Conservation (phyloP, 179 eudicot species). For the Beta lomatogona region DNA sequence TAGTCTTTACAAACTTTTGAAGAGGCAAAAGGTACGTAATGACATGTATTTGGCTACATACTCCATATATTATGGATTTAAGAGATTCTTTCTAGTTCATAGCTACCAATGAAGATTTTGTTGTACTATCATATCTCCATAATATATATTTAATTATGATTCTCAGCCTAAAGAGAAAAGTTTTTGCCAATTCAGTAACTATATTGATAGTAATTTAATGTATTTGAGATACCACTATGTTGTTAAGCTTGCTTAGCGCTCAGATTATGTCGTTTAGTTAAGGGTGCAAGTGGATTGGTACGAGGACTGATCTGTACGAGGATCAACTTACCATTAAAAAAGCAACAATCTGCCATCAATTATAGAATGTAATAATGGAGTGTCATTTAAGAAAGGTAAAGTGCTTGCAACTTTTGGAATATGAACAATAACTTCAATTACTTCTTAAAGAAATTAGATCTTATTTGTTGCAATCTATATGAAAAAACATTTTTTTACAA, state of each 20-base stretch:
- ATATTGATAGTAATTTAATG: neutral
- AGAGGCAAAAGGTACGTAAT: neutral
- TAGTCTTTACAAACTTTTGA: neutral
- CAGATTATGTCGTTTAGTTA: conserved; percentile 11
- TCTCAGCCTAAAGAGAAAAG: neutral
- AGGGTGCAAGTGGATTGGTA: neutral
- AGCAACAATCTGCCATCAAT: neutral
- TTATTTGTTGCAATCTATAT: too few species aligned
- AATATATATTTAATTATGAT: neutral
- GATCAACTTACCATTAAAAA: neutral
- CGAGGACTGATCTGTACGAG: conserved; percentile 15
- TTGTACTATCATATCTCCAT: conserved; percentile 18
- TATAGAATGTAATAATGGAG: neutral
- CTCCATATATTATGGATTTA: neutral
- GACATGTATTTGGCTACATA: neutral
- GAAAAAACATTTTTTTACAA: too few species aligned
- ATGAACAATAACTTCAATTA: neutral
- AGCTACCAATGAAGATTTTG: conserved; percentile 15
- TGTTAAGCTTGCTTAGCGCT: conserved; percentile 1
- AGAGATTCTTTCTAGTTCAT: conserved; percentile 4
- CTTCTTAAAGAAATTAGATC: too few species aligned
- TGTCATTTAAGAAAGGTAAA: neutral
- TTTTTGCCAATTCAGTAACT: neutral
- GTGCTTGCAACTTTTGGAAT: neutral
- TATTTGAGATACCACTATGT: neutral